phyloP scores from a whole-genome alignment of 768 basidiomycete species.

The Boletus tomentosulus region DNA sequence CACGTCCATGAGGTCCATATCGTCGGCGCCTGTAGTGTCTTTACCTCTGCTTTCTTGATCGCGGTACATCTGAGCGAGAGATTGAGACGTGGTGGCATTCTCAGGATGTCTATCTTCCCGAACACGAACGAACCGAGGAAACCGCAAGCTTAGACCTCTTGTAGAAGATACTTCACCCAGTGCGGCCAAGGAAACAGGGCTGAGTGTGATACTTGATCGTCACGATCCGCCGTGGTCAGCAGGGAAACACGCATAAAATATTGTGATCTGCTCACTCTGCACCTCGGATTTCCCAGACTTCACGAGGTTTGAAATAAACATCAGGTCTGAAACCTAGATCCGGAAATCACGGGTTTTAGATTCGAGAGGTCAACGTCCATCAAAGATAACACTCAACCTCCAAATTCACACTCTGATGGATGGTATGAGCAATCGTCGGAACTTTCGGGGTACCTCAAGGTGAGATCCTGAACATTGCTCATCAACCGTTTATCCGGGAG shows the following conservation, averaged over 20 bases:
- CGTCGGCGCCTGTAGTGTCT: conserved; percentile 42
- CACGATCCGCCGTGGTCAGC: conserved; percentile 7
- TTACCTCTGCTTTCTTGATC: conserved; percentile 48
- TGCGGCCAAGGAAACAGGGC: conserved; percentile 82
- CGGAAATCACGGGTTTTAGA: background rate
- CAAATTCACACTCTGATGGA: conserved; percentile 54
- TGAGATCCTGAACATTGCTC: conserved; percentile 42
- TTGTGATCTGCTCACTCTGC: conserved; percentile 49
- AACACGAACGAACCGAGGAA: conserved; percentile 77
- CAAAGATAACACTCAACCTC: conserved; percentile 41
- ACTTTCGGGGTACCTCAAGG: conserved; percentile 56
- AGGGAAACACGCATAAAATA: background rate
- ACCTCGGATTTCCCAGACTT: conserved; percentile 88
- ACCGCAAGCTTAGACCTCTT: conserved; percentile 78
- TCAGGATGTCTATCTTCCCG: conserved; percentile 73
- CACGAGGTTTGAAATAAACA: conserved; percentile 65
- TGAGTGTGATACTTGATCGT: conserved; percentile 63
- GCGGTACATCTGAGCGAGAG: conserved; percentile 66
- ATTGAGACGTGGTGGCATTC: conserved; percentile 66
- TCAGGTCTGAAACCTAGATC: conserved; percentile 55
- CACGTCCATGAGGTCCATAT: conserved; percentile 58
- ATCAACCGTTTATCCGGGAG: background rate
- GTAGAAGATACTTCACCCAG: conserved; percentile 50
- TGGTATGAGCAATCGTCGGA: conserved; percentile 50
- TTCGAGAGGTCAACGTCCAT: background rate